Percentiles rank a stretch among this genome's conserved stretches.
phyloP scores from a whole-genome alignment of 2,329 filamentous ascomycete species.

The Ophiostoma populinum region DNA sequence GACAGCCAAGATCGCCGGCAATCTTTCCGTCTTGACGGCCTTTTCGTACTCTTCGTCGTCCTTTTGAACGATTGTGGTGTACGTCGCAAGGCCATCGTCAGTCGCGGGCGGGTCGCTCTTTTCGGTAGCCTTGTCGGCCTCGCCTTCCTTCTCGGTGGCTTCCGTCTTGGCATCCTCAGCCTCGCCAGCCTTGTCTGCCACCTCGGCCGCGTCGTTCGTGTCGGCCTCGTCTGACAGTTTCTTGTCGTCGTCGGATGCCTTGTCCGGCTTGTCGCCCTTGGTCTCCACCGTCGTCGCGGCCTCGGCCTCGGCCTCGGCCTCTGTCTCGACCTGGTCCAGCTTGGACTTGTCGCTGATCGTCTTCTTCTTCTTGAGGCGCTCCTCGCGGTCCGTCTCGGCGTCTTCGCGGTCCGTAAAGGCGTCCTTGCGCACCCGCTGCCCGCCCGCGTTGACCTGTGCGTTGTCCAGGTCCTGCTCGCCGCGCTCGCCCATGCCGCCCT shows the following conservation, averaged over 20 bases:
- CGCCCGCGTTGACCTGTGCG: conserved; percentile 36
- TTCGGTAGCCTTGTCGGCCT: neutral
- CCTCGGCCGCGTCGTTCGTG: neutral
- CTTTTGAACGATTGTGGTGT: conserved; percentile 15
- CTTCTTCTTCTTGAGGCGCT: conserved; percentile 11
- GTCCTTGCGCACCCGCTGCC: conserved; percentile 19
- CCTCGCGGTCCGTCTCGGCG: conserved; percentile 11
- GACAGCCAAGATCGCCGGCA: neutral
- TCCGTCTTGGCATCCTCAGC: conserved; percentile 3
- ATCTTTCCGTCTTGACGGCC: conserved; percentile 12
- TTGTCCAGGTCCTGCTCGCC: conserved; percentile 38
- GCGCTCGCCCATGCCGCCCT: conserved; percentile 39
- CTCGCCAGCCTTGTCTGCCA: too few species aligned
- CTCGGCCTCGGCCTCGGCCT: conserved; percentile 15
- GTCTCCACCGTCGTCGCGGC: conserved; percentile 13
- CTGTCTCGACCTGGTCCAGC: conserved; percentile 8
- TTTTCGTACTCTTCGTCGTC: conserved; percentile 17
- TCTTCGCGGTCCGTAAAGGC: conserved; percentile 10
- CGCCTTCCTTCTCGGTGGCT: neutral
- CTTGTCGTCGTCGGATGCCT: too few species aligned
- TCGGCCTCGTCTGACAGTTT: conserved; percentile 2
- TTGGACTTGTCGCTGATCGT: conserved; percentile 12
- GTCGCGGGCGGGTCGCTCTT: neutral
- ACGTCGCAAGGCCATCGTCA: conserved; percentile 11
- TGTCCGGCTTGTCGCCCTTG: conserved; percentile 2